Evolutionary conservation across 225 moss, liverwort and hornwort genomes (phyloP).

Genomic region (Thuidium tamariscinum): DNA sequence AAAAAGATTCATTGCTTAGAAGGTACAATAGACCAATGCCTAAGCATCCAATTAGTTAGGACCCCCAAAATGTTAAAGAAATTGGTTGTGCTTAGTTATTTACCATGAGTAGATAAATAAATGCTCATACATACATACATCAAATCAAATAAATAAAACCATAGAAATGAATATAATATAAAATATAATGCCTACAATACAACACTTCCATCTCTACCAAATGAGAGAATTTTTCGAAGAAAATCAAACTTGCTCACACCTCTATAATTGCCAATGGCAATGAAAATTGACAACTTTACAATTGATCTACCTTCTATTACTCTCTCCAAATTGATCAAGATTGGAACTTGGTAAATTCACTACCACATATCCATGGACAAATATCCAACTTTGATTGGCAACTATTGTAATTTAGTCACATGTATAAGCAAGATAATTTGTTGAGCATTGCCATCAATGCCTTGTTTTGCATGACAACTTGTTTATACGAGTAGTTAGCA

Average conservation of each 20-base stretch:
- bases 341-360: background rate
- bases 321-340: background rate
- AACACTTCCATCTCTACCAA: background rate
- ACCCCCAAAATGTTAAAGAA: too few species aligned
- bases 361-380: background rate
- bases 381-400: background rate
- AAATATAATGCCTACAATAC: background rate
- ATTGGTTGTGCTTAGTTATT: too few species aligned
- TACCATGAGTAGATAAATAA: too few species aligned
- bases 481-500: background rate
- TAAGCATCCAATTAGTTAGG: too few species aligned
- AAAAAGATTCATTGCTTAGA: too few species aligned
- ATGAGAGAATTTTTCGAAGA: background rate
- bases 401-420: background rate
- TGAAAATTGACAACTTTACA: background rate
- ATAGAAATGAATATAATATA: background rate
- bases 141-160: background rate
- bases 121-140: background rate
- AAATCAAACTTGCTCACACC: background rate
- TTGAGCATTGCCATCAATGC: background rate
- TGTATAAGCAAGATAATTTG: background rate
- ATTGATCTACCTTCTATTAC: background rate
- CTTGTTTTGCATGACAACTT: background rate
- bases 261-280: background rate
- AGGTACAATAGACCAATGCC: too few species aligned